Evolutionary conservation across 1,284 basidiomycete genomes (phyloP), one percentile per base, ranked within the genome.

Genomic region (Cronartium quercuum): DNA sequence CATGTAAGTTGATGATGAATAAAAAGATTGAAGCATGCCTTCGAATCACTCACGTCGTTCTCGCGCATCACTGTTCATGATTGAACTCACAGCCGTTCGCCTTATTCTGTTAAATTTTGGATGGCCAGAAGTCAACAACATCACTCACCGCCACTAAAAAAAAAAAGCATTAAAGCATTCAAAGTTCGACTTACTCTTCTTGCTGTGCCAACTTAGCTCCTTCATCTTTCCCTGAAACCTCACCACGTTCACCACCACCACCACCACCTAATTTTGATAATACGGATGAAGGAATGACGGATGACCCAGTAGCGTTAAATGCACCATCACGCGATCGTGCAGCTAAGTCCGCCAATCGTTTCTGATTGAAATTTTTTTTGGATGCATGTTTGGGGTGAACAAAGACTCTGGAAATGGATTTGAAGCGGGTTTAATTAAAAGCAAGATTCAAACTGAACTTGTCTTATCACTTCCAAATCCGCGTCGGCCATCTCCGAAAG

Each of bases 181-280:
- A 91, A n/a, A 90, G 88, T 81, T 98, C 88, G 81, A 96, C 76
- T 85, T 81, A 89, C 90, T 81, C 79, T 80, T 83, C 82, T 76
- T 81, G 79, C 66, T 82, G 79, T 3, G 82, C 82, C 37, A 68
- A 42, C 47, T 80, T 76, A 35, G 78, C 77, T 47, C 81, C 78
- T 7, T 81, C 81, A 61, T 81, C 79, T n/a, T 78, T 77, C 34
- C 42, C 75, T 40, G 78, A 76, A 24, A 68, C 88, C 89, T 88
- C 83, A 90, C 86, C 80, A 91, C 90, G 75, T 82, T 81, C 73
- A 81, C 80, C 76, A 78, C 81, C 77, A 77, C 80, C 76, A 78
- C 81, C 77, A 61, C 47, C 66, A 57, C 51, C 66, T n/a, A 76
- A 38, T 41, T 68, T 68, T 18, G 66, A 63, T 15, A 76, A 62